These are phyloP conservation scores for Fusarium sp. DNA, from an alignment of 2,329 filamentous ascomycete genomes.

Conservation along the genomic window DNA sequence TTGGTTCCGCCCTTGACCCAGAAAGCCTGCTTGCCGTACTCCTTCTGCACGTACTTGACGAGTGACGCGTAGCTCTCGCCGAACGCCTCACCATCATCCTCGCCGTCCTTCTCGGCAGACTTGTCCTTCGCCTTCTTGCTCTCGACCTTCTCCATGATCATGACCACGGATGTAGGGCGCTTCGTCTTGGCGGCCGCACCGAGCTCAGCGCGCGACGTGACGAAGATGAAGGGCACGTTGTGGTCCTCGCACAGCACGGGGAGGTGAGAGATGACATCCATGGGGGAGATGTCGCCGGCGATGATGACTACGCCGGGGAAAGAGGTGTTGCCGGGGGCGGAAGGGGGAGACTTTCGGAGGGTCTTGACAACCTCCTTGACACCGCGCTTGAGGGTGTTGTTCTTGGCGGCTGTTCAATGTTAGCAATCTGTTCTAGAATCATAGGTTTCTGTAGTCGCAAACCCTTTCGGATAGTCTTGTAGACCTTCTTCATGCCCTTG, in stretches of 20 bases:
- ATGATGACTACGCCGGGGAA: slow-evolving; percentile 86
- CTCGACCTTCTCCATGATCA: slow-evolving; percentile 74
- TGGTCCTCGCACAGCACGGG: slow-evolving; percentile 98
- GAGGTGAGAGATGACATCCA: slow-evolving; percentile 98
- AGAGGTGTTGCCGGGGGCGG: slow-evolving; percentile 70
- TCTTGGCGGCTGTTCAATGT: slow-evolving; percentile 79
- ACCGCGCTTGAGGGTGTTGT: slow-evolving; percentile 95
- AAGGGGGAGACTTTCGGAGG: slow-evolving; percentile 87
- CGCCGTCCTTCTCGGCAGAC: slow-evolving; percentile 57
- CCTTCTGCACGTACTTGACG: slow-evolving; percentile 74
- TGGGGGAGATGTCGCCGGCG: slow-evolving; percentile 96
- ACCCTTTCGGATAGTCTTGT: slow-evolving; percentile 69
- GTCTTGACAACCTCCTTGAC: slow-evolving; percentile 99
- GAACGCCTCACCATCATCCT: slow-evolving; percentile 69
- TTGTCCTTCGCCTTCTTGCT: slow-evolving; percentile 58
- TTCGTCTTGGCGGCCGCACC: slow-evolving; percentile 95
- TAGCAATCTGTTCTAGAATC: slow-evolving; percentile 12
- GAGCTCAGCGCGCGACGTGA: slow-evolving; percentile 90
- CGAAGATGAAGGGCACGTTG: slow-evolving; percentile 96
- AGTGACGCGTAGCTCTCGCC: slow-evolving; percentile 72
- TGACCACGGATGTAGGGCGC: slow-evolving; percentile 94
- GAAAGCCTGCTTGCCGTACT: slow-evolving; percentile 68
- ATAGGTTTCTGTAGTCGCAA: slow-evolving; percentile 38
- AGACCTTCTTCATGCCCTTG: slow-evolving; percentile 74
- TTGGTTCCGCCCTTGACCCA: slow-evolving; percentile 56